Evolutionary conservation across 441 rosid species (phyloP), one percentile per base, ranked within the genome.

Genomic region (Adansonia madagascariensis): DNA sequence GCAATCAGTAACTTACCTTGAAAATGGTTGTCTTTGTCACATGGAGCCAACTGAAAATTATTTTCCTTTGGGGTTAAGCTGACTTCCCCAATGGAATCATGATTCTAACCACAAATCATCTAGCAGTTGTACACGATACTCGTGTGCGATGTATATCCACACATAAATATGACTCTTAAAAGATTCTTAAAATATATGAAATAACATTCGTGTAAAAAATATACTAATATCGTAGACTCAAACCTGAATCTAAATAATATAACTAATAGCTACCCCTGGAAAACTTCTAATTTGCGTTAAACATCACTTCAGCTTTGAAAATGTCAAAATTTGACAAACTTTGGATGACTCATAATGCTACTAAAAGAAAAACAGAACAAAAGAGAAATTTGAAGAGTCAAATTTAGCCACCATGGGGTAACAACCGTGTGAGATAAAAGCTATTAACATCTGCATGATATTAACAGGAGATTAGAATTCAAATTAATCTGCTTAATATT

Each of bases 371-470:
- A 60, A 24, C 8, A 64, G 43, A 62, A 43, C 1, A 35, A 12
- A n/a, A 0, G 0, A 14, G 20, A 70, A 69, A 12, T 44, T 11
- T 8, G n/a, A 59, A 44, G 61, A 31, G 62, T 74, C 75, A 74
- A 74, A 74, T 35, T n/a, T 24, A 8, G 43, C 77, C 46, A 71
- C 67, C 73, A 17, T 61, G 66, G 17, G 41, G 5, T 24, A 24
- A 24, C 27, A 24, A 1, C 27, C 27, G 27, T 24, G 27, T 24
- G 27, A 24, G 27, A 24, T 24, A 24, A 24, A 24, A 61, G 27
- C 7, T 10, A 9, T 24, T 4, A 22, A 22, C 1, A 10, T 20
- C 14, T 5, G 9, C 22, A 22, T 22, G 15, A 60, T 60, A 8
- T 22, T 59, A 22, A 18, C 14, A 20, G 14, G 62, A 9, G 12